These are phyloP conservation scores for Corymbia maculata DNA, from an alignment of 345 rosid species.

Conservation along the genomic window DNA sequence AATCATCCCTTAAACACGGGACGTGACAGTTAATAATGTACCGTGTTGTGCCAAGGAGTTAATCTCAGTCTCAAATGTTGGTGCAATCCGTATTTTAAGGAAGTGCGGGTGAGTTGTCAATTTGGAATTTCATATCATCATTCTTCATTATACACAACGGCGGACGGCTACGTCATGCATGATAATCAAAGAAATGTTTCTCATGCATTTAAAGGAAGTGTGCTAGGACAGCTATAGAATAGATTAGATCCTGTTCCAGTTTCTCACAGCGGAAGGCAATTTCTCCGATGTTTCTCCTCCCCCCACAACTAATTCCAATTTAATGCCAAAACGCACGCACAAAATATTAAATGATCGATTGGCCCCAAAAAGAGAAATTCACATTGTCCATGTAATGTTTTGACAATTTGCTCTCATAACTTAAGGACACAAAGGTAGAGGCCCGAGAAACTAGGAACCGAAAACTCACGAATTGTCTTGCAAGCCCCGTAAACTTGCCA, in stretches of 20 bases:
- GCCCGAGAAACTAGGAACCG: not conserved
- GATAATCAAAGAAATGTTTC: not conserved
- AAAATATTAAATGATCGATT: not conserved
- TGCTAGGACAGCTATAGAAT: not conserved
- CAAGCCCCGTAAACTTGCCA: not conserved
- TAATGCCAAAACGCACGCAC: not conserved
- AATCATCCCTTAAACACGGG: not conserved
- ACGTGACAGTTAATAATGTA: not conserved
- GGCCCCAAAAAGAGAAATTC: not conserved
- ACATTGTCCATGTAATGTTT: not conserved
- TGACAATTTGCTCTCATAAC: not conserved
- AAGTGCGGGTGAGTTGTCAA: not conserved
- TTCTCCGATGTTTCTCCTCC: not conserved
- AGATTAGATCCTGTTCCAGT: not conserved
- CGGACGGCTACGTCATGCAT: not conserved
- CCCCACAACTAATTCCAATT: not conserved
- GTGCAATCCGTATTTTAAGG: not conserved
- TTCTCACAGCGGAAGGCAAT: not conserved
- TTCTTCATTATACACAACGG: not conserved
- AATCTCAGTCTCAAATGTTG: not conserved
- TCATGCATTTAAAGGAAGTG: not conserved
- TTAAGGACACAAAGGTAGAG: too few relatives aligned
- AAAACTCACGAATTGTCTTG: not conserved
- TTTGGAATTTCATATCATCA: not conserved
- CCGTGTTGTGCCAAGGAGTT: not conserved